Base-by-base conservation (phyloP, 805 yeast species). In the Yarrowia divulgata region DNA sequence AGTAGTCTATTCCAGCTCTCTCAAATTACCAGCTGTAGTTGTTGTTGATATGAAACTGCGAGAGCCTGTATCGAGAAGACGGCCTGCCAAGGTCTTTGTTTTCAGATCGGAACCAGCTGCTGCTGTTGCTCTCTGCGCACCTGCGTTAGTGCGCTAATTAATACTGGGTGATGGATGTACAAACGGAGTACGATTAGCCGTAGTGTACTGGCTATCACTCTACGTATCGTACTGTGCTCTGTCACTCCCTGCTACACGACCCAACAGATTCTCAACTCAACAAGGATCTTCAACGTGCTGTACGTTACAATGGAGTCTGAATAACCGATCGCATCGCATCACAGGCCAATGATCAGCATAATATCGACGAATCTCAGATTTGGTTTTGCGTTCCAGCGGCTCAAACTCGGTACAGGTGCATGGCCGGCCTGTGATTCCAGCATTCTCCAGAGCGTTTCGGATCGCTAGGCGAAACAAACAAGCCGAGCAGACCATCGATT, bases 121-220 rank as follows among this genome's bases (percentile, higher is more conserved):
- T 10, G 29, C 16, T 45, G 32, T 5, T 14, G 37, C 54, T 32
- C 35, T 49, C 54, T 49, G 35, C 37, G 54, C 54, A 49, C 54
- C 54, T 49, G 54, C 54, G 54, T 50, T 35, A 6, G 40, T 50
- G 57, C 57, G 34, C 57, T 16, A 34, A 35, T 43, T n/a, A 23
- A 43, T n/a, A 19, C 19, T 23, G 6, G 10, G 18, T 13, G 14
- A 10, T 37, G 40, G 14, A 37, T 37, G 35, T 34, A 34, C 35
- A 8, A 34, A n/a, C n/a, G n/a, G n/a, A n/a, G n/a, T n/a, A n/a
- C n/a, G n/a, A n/a, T n/a, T n/a, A n/a, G n/a, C n/a, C n/a, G n/a
- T n/a, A n/a, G n/a, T n/a, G n/a, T n/a, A n/a, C n/a, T n/a, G n/a
- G n/a, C n/a, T n/a, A n/a, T n/a, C n/a, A n/a, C n/a, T n/a, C n/a